Conservation (phyloP, 192 early-diverging fungal species). For the Coemansia sp. region DNA sequence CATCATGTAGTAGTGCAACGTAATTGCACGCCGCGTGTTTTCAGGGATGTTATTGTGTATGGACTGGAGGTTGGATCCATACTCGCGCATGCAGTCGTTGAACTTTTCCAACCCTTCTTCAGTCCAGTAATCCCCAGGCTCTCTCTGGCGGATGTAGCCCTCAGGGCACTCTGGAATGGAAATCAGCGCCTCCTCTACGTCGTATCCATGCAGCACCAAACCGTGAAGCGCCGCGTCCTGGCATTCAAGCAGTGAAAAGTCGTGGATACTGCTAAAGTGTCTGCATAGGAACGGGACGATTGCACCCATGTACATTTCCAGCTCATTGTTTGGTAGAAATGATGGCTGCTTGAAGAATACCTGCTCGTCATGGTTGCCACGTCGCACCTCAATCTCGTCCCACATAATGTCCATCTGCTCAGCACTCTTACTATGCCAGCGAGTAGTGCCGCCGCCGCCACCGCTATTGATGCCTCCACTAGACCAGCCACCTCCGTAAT, state of each 20-base stretch:
- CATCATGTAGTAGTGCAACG: slow-evolving; percentile 63
- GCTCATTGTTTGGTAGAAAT: slow-evolving; percentile 47
- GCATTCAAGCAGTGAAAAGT: slow-evolving; percentile 61
- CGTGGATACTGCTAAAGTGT: slow-evolving; percentile 24
- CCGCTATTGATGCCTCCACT: slow-evolving; percentile 4
- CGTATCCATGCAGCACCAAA: slow-evolving; percentile 54
- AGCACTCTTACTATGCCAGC: slow-evolving; percentile 47
- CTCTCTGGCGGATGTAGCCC: slow-evolving; percentile 53
- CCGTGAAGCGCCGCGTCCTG: slow-evolving; percentile 64
- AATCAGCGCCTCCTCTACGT: slow-evolving; percentile 61
- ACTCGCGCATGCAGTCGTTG: slow-evolving; percentile 61
- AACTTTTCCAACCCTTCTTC: slow-evolving; percentile 57
- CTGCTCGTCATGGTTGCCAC: slow-evolving; percentile 42
- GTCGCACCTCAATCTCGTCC: slow-evolving; percentile 45
- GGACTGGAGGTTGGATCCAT: slow-evolving; percentile 65
- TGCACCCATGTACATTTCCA: slow-evolving; percentile 52
- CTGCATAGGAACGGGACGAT: slow-evolving; percentile 45
- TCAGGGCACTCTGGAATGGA: slow-evolving; percentile 50
- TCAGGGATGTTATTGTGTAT: slow-evolving; percentile 57
- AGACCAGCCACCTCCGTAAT: slow-evolving; percentile 8
- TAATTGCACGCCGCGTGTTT: slow-evolving; percentile 55
- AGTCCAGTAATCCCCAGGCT: slow-evolving; percentile 60
- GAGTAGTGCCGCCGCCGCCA: slow-evolving; percentile 26
- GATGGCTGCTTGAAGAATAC: slow-evolving; percentile 50
- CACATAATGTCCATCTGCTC: slow-evolving; percentile 48